Conservation (phyloP, 192 early-diverging fungal genomes). For the Backusella parvicylindrica region DNA sequence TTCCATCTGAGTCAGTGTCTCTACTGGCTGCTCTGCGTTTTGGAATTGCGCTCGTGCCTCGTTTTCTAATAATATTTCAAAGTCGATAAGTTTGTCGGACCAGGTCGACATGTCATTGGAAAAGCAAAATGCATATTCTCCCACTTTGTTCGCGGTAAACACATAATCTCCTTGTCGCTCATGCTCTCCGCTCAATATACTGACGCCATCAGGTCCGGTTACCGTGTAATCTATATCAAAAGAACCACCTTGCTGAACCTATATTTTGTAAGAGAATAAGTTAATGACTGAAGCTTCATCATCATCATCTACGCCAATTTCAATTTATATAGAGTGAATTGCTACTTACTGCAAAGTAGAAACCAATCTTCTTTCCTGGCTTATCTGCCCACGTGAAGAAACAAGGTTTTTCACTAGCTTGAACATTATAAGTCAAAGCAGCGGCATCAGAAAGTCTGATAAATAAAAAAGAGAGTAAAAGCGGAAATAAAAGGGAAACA, state of each 20-base stretch:
- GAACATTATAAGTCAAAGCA: slow-evolving; percentile 78
- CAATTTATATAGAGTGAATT: not conserved
- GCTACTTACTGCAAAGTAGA: slow-evolving; percentile 92
- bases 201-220: slow-evolving; percentile 64
- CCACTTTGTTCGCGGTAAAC: slow-evolving; percentile 78
- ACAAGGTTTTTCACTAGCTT: slow-evolving; percentile 90
- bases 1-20: slow-evolving; percentile 47
- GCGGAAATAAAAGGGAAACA: not conserved
- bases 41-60: slow-evolving; percentile 57
- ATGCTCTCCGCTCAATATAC: slow-evolving; percentile 73
- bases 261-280: not conserved
- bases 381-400: slow-evolving; percentile 77
- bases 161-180: slow-evolving; percentile 96
- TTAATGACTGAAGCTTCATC: not conserved
- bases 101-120: slow-evolving; percentile 92
- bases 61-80: slow-evolving; percentile 92
- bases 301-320: too few species aligned
- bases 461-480: not conserved
- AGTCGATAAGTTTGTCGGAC: slow-evolving; percentile 92
- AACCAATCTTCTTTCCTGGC: slow-evolving; percentile 85
- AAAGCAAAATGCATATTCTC: slow-evolving; percentile 98
- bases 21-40: slow-evolving; percentile 40
- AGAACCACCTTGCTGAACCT: slow-evolving; percentile 95
- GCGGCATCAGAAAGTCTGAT: slow-evolving; percentile 14
- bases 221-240: slow-evolving; percentile 97